These are phyloP conservation scores for Aphanomyces astaci DNA, from an alignment of 352 stramenopile species.

Conservation along the genomic window DNA sequence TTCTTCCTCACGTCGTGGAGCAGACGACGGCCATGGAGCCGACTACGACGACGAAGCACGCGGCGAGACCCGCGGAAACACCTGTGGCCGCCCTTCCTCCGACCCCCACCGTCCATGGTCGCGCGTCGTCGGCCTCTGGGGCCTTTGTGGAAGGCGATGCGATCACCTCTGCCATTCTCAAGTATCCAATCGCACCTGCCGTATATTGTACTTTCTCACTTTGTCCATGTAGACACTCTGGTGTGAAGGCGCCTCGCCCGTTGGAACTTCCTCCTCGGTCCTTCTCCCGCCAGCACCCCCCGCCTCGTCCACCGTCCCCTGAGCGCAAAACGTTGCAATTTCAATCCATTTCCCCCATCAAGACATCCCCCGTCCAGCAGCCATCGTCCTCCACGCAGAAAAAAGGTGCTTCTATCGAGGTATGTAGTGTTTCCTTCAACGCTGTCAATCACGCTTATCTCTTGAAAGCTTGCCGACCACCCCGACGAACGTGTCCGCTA, in stretches of 20 bases:
- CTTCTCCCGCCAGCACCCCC: background rate
- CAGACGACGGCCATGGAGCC: no score
- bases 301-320: background rate
- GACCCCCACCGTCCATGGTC: background rate
- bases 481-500: background rate
- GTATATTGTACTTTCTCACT: background rate
- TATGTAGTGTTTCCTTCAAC: no score
- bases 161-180: conserved; percentile 3
- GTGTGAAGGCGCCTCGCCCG: background rate
- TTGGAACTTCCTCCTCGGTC: background rate
- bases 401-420: background rate
- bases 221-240: background rate
- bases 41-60: background rate
- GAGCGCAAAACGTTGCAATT: background rate
- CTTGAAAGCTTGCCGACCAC: no score
- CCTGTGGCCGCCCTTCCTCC: background rate
- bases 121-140: background rate
- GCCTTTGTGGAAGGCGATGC: conserved; percentile 15
- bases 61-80: background rate
- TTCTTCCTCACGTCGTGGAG: no score
- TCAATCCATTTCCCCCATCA: background rate
- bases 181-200: background rate
- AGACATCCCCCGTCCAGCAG: background rate
- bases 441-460: no score
- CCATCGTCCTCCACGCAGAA: background rate